Evolutionary conservation across 768 basidiomycete species (phyloP).

Genomic region (Boletus vermiculosoides): DNA sequence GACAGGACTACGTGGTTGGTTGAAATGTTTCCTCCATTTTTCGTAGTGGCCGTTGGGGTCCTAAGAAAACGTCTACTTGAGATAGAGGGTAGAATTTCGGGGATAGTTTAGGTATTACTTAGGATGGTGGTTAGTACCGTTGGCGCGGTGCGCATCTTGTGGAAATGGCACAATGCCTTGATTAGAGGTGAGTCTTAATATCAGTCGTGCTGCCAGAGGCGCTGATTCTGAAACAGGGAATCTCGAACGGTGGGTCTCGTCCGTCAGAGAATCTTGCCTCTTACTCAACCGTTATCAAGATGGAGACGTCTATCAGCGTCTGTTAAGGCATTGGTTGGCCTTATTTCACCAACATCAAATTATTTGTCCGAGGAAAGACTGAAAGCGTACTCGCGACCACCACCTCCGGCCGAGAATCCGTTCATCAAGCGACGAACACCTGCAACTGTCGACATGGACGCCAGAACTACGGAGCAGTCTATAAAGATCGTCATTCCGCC

Average conservation of each 20-base stretch:
- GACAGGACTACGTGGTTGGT: background rate
- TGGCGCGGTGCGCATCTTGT: slow-evolving; percentile 14
- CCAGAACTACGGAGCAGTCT: background rate
- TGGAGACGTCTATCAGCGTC: slow-evolving; percentile 34
- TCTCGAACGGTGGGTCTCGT: slow-evolving; percentile 2
- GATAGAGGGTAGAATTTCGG: background rate
- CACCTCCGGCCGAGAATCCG: slow-evolving; percentile 38
- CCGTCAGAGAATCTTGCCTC: background rate
- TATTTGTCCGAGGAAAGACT: slow-evolving; percentile 22
- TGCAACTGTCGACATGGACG: background rate
- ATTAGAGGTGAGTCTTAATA: slow-evolving; percentile 33
- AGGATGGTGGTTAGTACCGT: slow-evolving; percentile 14
- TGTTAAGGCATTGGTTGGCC: slow-evolving; percentile 39
- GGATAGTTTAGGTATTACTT: slow-evolving; percentile 9
- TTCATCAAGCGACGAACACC: slow-evolving; percentile 31
- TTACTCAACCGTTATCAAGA: background rate
- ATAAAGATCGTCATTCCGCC: background rate
- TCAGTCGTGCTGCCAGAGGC: background rate
- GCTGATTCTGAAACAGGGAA: background rate
- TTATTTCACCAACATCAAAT: slow-evolving; percentile 29
- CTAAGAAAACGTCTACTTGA: background rate
- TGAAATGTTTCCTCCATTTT: background rate
- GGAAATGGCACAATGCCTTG: slow-evolving; percentile 47
- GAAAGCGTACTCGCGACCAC: slow-evolving; percentile 39
- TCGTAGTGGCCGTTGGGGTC: background rate